phyloP scores from a whole-genome alignment of 495 filamentous ascomycete genomes.

The Emericellopsis terricola region DNA sequence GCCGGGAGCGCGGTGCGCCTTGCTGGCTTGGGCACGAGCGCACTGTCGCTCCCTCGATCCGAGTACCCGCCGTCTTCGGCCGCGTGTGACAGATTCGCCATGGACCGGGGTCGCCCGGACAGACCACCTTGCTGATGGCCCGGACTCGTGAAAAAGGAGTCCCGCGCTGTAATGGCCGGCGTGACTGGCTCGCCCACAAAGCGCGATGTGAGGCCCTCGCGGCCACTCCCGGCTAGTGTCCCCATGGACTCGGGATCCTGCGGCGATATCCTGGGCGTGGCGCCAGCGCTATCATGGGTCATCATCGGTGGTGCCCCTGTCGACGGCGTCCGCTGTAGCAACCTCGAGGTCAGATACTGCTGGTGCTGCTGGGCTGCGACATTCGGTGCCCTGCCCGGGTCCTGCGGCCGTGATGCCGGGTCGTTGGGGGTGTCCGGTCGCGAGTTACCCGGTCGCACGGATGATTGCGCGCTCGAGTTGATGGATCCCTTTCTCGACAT shows the following conservation, averaged over 20 bases:
- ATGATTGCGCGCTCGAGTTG: constrained; percentile 18
- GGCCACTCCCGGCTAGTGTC: constrained; percentile 3
- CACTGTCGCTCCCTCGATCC: constrained; percentile 21
- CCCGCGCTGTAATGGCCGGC: too few relatives aligned
- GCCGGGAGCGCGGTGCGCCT: constrained; percentile 16
- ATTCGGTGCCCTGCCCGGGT: too few relatives aligned
- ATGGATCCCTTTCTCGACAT: constrained; percentile 29
- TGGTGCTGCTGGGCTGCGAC: too few relatives aligned
- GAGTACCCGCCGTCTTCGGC: constrained; percentile 4
- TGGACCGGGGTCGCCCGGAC: constrained; percentile 14
- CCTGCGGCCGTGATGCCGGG: too few relatives aligned
- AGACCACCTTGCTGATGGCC: too few relatives aligned
- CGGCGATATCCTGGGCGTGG: constrained; percentile 17
- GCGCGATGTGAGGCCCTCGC: constrained; percentile 7
- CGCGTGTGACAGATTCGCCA: constrained; percentile 14
- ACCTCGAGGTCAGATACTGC: constrained; percentile 35
- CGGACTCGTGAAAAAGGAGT: too few relatives aligned
- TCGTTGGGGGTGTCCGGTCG: constrained; percentile 1
- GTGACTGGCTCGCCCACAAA: constrained; percentile 24
- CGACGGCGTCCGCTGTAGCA: constrained; percentile 37
- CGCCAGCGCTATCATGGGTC: constrained; percentile 35
- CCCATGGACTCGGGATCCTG: too few relatives aligned
- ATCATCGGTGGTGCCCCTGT: constrained; percentile 40
- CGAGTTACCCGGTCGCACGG: constrained; percentile 5
- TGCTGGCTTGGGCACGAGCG: constrained; percentile 15